Conservation (phyloP, 768 basidiomycete species). For the Phylloporus arenicola region DNA sequence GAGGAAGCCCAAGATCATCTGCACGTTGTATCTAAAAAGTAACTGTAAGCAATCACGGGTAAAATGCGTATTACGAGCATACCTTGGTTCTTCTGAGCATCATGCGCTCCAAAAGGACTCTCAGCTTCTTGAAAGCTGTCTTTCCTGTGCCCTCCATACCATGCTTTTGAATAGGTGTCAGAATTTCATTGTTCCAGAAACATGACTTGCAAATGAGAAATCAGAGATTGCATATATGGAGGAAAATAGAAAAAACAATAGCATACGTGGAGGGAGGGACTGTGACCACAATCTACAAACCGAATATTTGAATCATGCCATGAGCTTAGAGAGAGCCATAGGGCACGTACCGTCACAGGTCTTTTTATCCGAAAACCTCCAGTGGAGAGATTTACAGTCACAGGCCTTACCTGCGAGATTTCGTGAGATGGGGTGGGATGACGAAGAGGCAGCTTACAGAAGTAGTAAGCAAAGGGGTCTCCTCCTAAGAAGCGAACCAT, state of each 20-base stretch:
- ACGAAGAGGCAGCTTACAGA: slow-evolving; percentile 49
- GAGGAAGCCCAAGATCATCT: slow-evolving; percentile 93
- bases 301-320: neutral
- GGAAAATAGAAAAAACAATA: neutral
- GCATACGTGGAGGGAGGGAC: slow-evolving; percentile 75
- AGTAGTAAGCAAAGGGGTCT: slow-evolving; percentile 88
- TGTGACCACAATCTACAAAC: slow-evolving; percentile 71
- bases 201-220: slow-evolving; percentile 54
- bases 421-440: neutral
- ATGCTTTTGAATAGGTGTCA: slow-evolving; percentile 91
- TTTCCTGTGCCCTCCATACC: slow-evolving; percentile 79
- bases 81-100: slow-evolving; percentile 93
- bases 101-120: slow-evolving; percentile 84
- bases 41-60: neutral
- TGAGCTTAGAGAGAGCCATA: neutral
- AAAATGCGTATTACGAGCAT: neutral
- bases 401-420: slow-evolving; percentile 68
- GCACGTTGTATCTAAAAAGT: slow-evolving; percentile 75
- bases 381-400: slow-evolving; percentile 91
- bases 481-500: slow-evolving; percentile 89
- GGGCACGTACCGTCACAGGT: slow-evolving; percentile 67
- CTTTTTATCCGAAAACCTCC: slow-evolving; percentile 82
- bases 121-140: slow-evolving; percentile 87
- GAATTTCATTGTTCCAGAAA: slow-evolving; percentile 95
- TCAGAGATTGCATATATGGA: neutral